A percentile compares a stretch with the other conserved stretches of the same genome.
Conservation (phyloP, 2,329 filamentous ascomycete species). For the Colletotrichum paranaense region DNA sequence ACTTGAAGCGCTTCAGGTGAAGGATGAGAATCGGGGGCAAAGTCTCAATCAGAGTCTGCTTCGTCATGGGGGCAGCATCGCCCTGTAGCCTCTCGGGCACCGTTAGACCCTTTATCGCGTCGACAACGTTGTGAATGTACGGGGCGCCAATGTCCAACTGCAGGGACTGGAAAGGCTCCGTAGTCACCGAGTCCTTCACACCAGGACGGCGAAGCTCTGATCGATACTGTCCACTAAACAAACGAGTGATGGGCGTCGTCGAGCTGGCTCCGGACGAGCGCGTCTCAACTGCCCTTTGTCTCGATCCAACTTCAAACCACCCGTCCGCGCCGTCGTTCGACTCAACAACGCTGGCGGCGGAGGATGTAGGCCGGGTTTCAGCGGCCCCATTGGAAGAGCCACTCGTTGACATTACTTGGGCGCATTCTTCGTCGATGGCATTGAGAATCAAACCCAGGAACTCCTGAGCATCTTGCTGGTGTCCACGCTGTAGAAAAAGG, state of each 20-base stretch:
- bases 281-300: conserved; percentile 88
- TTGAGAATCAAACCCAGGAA: conserved; percentile 95
- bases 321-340: conserved; percentile 62
- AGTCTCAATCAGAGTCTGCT: conserved; percentile 94
- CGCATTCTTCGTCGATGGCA: conserved; percentile 92
- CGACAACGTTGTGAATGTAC: conserved; percentile 89
- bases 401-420: conserved; percentile 70
- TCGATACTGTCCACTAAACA: conserved; percentile 91
- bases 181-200: conserved; percentile 88
- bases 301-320: conserved; percentile 96
- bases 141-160: conserved; percentile 93
- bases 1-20: conserved; percentile 97
- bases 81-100: conserved; percentile 86
- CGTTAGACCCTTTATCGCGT: conserved; percentile 88
- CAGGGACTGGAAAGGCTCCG: conserved; percentile 93
- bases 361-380: conserved; percentile 42
- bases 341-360: conserved; percentile 41
- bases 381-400: conserved; percentile 34
- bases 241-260: conserved; percentile 89
- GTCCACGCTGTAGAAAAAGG: conserved; percentile 73
- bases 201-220: conserved; percentile 91
- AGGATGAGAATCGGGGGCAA: conserved; percentile 92
- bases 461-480: conserved; percentile 98
- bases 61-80: conserved; percentile 80
- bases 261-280: conserved; percentile 82